Base-by-base conservation (phyloP, 176 grass and related monocot genomes). In the Saccharum officinarum region DNA sequence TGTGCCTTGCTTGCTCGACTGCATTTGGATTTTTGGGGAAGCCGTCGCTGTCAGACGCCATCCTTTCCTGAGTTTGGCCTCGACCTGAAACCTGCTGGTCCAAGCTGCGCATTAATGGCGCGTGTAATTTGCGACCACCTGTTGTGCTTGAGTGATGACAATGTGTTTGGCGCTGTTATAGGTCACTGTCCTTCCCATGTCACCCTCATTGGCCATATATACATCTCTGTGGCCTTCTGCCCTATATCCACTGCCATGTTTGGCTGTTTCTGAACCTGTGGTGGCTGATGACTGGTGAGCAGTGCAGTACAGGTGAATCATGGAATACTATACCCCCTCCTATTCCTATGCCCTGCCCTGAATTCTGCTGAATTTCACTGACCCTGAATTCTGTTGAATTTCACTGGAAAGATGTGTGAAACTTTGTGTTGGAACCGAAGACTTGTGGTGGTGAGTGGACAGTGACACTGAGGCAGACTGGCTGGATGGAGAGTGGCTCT, bases 1-100 rank as follows among this genome's bases (percentile, higher is more conserved):
- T 50, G 47, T 50, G 47, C 47, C 15, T 91, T 91, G 50, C 69
- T 75, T 44, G 52, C 61, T 63, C 69, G 33, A 52, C 31, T 64
- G 50, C 49, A 71, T 64, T 64, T 84, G 80, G 39, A 81, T 84
- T 80, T 22, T 22, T 70, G 70, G 47, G 70, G 60, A 67, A 52
- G 30, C 37, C 12, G 73, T 91, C 75, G n/a, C 75, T 31, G 4
- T 87, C 85, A 50, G 63, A 16, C 70, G 34, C 62, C 85, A 74
- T 62, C 84, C 41, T 91, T 81, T 67, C 54, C 71, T 66, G 71
- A 77, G 82, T 81, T 87, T 84, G 71, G 66, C 42, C 83, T 87
- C 87, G 89, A 91, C 89, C 76, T 81, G 42, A 84, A 83, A 81
- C 70, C n/a, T 62, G 82, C 69, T 69, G 85, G 80, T 91, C 80